phyloP scores from a whole-genome alignment of 2,329 filamentous ascomycete genomes.

The Diplodia scrobiculata region DNA sequence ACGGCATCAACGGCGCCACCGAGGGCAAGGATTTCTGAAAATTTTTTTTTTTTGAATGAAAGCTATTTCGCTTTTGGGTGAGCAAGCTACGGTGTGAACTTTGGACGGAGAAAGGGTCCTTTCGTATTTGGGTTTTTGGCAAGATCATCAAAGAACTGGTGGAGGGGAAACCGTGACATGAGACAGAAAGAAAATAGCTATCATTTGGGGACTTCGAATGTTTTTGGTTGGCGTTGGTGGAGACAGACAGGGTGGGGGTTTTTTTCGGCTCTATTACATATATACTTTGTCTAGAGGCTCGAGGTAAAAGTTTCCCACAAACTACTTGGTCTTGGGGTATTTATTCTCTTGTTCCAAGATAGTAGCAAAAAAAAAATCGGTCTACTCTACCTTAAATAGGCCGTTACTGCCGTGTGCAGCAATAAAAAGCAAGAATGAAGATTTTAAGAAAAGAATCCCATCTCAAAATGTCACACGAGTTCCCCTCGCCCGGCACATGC shows the following conservation, averaged over 20 bases:
- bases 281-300: slow-evolving; percentile 3
- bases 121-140: neutral
- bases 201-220: neutral
- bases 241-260: neutral
- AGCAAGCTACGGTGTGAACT: neutral
- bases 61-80: neutral
- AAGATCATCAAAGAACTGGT: neutral
- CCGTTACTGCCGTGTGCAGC: slow-evolving; percentile 2
- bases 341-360: neutral
- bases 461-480: neutral
- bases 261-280: neutral
- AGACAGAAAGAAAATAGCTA: slow-evolving; percentile 1
- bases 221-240: slow-evolving; percentile 1
- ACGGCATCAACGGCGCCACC: slow-evolving; percentile 14
- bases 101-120: neutral
- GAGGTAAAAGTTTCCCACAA: neutral
- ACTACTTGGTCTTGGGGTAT: slow-evolving; percentile 1
- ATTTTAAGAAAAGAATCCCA: neutral
- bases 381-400: too few relatives aligned
- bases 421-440: neutral
- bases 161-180: neutral
- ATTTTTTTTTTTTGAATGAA: neutral
- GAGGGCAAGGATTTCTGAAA: slow-evolving; percentile 27
- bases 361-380: neutral
- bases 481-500: neutral